Evolutionary conservation across 179 eudicot species (phyloP).

Genomic region (Beta lomatogona): DNA sequence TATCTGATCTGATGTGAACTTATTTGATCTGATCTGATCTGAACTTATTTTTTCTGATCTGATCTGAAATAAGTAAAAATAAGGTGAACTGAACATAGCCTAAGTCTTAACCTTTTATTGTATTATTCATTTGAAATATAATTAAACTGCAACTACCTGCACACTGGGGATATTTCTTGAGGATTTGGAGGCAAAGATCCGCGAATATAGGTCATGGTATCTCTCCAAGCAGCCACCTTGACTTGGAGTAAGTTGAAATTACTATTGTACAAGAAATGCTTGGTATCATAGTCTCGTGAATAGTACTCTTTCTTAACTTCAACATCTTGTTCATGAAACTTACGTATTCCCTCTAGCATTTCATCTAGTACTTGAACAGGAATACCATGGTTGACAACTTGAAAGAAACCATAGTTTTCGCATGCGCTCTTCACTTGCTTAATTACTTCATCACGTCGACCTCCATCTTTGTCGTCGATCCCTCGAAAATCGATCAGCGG

Average conservation of each 20-base stretch:
- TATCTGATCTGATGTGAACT: too few relatives aligned
- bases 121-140: too few relatives aligned
- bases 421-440: slow-evolving; percentile 21
- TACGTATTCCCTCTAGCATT: slow-evolving; percentile 22
- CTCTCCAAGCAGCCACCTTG: slow-evolving; percentile 20
- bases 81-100: too few relatives aligned
- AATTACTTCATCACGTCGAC: slow-evolving; percentile 10
- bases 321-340: slow-evolving; percentile 28
- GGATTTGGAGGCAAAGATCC: slow-evolving; percentile 9
- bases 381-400: slow-evolving; percentile 21
- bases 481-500: slow-evolving; percentile 15
- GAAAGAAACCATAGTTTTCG: slow-evolving; percentile 23
- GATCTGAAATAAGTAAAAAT: too few relatives aligned
- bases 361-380: slow-evolving; percentile 13
- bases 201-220: slow-evolving; percentile 20
- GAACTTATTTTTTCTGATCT: too few relatives aligned
- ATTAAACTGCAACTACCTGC: not conserved
- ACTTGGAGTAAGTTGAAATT: slow-evolving; percentile 19
- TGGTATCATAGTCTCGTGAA: slow-evolving; percentile 19
- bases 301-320: slow-evolving; percentile 19
- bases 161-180: slow-evolving; percentile 5
- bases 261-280: slow-evolving; percentile 26
- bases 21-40: too few relatives aligned
- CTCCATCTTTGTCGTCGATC: not conserved
- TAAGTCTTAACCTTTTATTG: too few relatives aligned